These are phyloP conservation scores for Saccharomycopsis sp. DNA, from an alignment of 805 yeast genomes.

Conservation along the genomic window DNA sequence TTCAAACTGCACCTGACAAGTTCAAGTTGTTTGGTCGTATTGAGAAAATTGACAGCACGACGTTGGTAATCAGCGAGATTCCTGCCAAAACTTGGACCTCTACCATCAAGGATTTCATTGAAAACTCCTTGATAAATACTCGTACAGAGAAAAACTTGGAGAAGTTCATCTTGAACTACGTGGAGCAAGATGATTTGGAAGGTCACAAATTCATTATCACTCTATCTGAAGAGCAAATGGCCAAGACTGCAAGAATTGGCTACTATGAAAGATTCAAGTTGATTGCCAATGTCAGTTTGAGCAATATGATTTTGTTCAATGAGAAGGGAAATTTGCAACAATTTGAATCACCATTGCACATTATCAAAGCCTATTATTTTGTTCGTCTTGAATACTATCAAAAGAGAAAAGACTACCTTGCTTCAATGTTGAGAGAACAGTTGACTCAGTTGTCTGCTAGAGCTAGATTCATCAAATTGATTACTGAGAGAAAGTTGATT, in stretches of 20 bases:
- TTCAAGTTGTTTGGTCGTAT: constrained; percentile 73
- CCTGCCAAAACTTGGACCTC: constrained; percentile 93
- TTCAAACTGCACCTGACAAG: constrained; percentile 52
- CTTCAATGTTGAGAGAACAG: constrained; percentile 60
- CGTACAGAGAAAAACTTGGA: constrained; percentile 57
- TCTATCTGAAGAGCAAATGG: constrained; percentile 74
- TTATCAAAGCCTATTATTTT: constrained; percentile 73
- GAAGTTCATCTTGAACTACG: constrained; percentile 19
- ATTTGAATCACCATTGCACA: constrained; percentile 68
- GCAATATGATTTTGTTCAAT: constrained; percentile 95
- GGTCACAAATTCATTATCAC: constrained; percentile 71
- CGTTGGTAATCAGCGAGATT: constrained; percentile 82
- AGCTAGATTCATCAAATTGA: constrained; percentile 85
- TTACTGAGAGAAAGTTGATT: constrained; percentile 62
- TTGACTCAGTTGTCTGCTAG: constrained; percentile 70
- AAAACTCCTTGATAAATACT: constrained; percentile 23
- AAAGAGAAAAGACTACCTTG: constrained; percentile 75
- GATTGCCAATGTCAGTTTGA: constrained; percentile 53
- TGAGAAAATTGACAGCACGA: constrained; percentile 69
- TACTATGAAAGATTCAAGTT: constrained; percentile 78
- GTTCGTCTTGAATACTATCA: constrained; percentile 87
- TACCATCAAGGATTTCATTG: constrained; percentile 74
- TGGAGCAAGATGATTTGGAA: constrained; percentile 72
- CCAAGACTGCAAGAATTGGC: constrained; percentile 63
- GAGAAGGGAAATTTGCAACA: constrained; percentile 78